A percentile compares a stretch with the other conserved stretches of the same genome.
These are phyloP conservation scores for Psophocarpus tetragonolobus DNA, from an alignment of 306 rosid genomes.

Conservation along the genomic window DNA sequence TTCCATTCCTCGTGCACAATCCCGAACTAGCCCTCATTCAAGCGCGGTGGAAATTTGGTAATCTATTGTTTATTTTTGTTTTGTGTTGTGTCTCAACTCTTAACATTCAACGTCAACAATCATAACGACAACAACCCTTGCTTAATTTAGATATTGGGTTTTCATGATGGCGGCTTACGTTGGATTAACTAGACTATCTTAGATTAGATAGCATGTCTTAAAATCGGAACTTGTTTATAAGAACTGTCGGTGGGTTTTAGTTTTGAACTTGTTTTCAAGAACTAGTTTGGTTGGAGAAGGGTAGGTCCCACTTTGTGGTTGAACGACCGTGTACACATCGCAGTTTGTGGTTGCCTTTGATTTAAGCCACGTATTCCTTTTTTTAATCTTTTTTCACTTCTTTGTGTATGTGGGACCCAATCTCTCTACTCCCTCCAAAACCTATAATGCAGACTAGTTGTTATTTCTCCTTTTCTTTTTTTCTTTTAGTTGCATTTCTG, in stretches of 20 bases:
- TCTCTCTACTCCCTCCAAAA: not conserved
- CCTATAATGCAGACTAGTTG: not conserved
- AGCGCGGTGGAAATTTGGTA: slow-evolving; percentile 96
- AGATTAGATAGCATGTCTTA: not conserved
- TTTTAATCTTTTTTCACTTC: not conserved
- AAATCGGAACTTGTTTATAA: slow-evolving; percentile 9
- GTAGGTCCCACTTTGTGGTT: slow-evolving; percentile 47
- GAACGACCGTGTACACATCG: slow-evolving; percentile 28
- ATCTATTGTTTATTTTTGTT: not conserved
- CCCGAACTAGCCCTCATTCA: slow-evolving; percentile 77
- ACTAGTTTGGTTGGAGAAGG: not conserved
- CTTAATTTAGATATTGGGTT: slow-evolving; percentile 7
- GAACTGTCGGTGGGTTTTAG: slow-evolving; percentile 66
- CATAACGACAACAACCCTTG: not conserved
- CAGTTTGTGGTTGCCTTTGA: slow-evolving; percentile 30
- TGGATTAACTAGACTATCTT: not conserved
- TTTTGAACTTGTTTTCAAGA: slow-evolving; percentile 9
- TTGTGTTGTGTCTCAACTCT: not conserved
- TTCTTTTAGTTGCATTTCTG: not conserved
- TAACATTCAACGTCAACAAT: slow-evolving; percentile 1
- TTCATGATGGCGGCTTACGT: slow-evolving; percentile 24
- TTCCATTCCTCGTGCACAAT: slow-evolving; percentile 83
- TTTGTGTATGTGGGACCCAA: slow-evolving; percentile 25
- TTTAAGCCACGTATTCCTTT: slow-evolving; percentile 42
- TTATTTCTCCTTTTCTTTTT: not conserved